Evolutionary conservation across 164 flowering plant species (phyloP), one percentile per base, ranked within the genome.

Genomic region (Vitis vinifera): DNA sequence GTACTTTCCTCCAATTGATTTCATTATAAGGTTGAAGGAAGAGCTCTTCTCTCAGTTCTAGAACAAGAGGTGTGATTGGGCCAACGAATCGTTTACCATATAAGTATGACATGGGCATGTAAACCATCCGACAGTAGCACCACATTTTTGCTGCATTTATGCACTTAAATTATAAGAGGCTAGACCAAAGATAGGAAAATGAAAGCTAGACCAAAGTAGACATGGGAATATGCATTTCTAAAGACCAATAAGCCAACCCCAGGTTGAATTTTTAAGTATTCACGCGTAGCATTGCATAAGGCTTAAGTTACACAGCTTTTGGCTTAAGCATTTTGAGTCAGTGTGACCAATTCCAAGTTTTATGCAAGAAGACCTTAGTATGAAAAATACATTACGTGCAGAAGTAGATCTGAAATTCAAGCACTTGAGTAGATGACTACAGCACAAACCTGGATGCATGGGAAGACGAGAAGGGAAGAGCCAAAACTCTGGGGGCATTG

Each of bases 51-150:
- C 89, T 75, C 23, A 86, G 66, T 59, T 86, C 68, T 3, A 63
- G 55, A 70, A 86, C 72, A 13, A 86, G 79, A 56, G 87, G 87
- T 0, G 83, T 86, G 23, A 80, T 80, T 6, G 85, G 78, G 0
- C 83, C 86, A 1, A 84, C 86, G 29, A 86, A 84, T 47, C 79
- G 75, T 51, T 77, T 81, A 2, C 87, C 89, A 47, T 84, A 84
- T 52, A 84, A 57, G 31, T 77, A 81, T 1, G 83, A 80, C 80
- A 81, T 81, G 1, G 85, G 85, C 79, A 83, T 72, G 78, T 73
- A 85, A 15, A 80, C 76, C 77, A 81, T 73, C 55, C 85, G 72
- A 56, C 82, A 73, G 52, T 81, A 85, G 70, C 85, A 83, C 83
- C 79, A 79, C 85, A 84, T 84, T 55, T 80, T 84, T 4, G 79